Base-by-base conservation (phyloP, 805 yeast species). In the Yarrowia hollandica region DNA sequence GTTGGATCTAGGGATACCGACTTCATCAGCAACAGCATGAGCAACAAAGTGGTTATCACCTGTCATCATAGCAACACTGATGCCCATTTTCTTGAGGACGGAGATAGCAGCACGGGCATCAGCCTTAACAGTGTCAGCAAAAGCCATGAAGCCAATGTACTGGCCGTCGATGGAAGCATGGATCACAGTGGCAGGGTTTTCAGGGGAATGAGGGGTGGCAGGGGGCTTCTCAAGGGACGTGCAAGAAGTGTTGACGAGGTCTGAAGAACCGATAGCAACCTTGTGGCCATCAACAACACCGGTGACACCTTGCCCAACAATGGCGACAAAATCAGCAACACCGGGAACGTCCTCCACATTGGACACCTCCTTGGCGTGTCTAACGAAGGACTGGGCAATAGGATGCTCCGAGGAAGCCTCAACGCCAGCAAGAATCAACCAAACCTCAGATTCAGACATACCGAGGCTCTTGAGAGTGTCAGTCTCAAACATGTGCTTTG, bases 381-480 rank as follows among this genome's bases (percentile, higher is more conserved):
- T 72, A 0, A 78, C 75, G 30, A 94, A 78, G 0, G 96, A 90
- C 62, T 74, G 79, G 5, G 91, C 97, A 38, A 88, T 80, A 0
- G 98, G 97, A 71, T 94, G 99, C 71, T 90, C 96, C 62, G 91
- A 85, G 52, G 79, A 78, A 6, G 70, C 63, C 70, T 94, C 98
- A 9, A 84, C 71, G 0, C 82, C 75, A 3, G 84, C 81, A 19
- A 84, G 71, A 5, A 82, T 65, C 5, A 74, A 70, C 86, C 91
- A 82, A 68, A 77, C 78, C 64, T 69, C 61, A n/a, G 60, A 57
- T 6, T 63, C 9, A 64, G 62, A 4, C 65, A 54, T 5, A 62
- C 58, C 15, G 28, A 55, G 60, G 37, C 15, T 18, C 33, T 25
- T 41, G 23, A 55, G 50, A 21, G 59, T 21, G 18, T n/a, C 16